Base-by-base conservation (phyloP, 768 basidiomycete species). In the Rubroboletus satanas region DNA sequence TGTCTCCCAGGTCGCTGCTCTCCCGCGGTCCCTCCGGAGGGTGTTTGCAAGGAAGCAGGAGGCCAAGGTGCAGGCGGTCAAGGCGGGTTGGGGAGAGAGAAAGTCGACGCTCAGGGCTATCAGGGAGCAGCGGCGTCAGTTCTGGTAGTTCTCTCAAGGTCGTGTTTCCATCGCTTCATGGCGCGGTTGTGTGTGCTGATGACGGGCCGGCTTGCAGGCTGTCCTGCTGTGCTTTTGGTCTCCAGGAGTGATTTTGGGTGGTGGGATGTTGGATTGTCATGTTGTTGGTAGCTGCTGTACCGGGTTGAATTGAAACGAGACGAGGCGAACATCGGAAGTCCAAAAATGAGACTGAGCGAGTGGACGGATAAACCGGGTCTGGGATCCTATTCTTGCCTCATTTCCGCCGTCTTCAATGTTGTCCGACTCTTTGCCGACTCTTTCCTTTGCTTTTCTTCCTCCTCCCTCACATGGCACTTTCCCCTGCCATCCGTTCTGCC, bases 21-120 rank as follows among this genome's bases (percentile, higher is more conserved):
- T 90, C 50, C 79, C 78, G 59, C 79, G 79, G 52, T 58, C 77
- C 5, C 70, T 79, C 47, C 71, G 82, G 50, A 80, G 71, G 59
- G 66, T 69, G 49, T 71, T 77, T 52, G 70, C 75, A 49, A 74
- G 60, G 54, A 69, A 58, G 55, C 75, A 81, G 54, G 79, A 84
- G 21, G 72, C 61, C 48, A 72, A 71, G 61, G 82, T 84, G 53
- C 77, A 72, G 51, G 71, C 66, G 49, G 66, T 72, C 31, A 75
- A 82, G 58, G 79, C 73, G 28, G 74, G 75, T 56, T 92, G 91
- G 90, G 85, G 88, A 23, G 86, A 90, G 71, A 79, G 79, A 65
- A 85, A 84, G 70, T 62, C 77, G 41, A 73, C 85, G 52, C 75
- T 80, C 5, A 77, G 75, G 68, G 85, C 84, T n/a, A 82, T 91